Conservation (phyloP, 768 basidiomycete species). For the Tricholoma furcatifolium region DNA sequence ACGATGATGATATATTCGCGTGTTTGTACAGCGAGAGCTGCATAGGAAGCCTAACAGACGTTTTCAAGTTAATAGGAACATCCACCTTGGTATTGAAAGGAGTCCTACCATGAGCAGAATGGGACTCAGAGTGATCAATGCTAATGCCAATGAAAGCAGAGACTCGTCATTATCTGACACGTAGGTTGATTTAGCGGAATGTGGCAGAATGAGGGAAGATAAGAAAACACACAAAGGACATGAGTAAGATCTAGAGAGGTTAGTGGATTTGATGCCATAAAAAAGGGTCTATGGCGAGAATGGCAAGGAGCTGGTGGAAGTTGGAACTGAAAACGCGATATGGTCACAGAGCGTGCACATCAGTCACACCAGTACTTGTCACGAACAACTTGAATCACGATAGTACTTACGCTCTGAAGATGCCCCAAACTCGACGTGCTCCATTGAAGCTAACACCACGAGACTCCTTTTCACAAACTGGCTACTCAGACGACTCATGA, state of each 20-base stretch:
- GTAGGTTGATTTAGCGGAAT: neutral
- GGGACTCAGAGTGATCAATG: conserved; percentile 65
- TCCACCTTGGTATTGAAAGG: neutral
- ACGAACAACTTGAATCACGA: no score
- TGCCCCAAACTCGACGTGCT: no score
- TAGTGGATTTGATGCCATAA: conserved; percentile 4
- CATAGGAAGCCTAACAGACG: conserved; percentile 68
- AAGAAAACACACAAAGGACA: conserved; percentile 48
- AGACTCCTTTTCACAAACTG: no score
- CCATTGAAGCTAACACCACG: no score
- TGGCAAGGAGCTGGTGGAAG: neutral
- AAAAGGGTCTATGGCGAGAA: no score
- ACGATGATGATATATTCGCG: conserved; percentile 77
- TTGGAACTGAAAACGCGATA: neutral
- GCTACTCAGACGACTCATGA: no score
- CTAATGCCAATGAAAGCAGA: conserved; percentile 51
- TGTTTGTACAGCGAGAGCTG: conserved; percentile 68
- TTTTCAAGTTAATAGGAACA: neutral
- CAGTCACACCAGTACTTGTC: no score
- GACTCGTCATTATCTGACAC: conserved; percentile 63
- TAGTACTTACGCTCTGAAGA: no score
- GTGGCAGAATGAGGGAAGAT: neutral
- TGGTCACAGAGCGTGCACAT: neutral
- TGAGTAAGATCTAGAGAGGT: conserved; percentile 65
- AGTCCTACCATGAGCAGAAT: conserved; percentile 66